Evolutionary conservation across 2,329 filamentous ascomycete species (phyloP).

Genomic region (Allantophomopsis lycopodina): DNA sequence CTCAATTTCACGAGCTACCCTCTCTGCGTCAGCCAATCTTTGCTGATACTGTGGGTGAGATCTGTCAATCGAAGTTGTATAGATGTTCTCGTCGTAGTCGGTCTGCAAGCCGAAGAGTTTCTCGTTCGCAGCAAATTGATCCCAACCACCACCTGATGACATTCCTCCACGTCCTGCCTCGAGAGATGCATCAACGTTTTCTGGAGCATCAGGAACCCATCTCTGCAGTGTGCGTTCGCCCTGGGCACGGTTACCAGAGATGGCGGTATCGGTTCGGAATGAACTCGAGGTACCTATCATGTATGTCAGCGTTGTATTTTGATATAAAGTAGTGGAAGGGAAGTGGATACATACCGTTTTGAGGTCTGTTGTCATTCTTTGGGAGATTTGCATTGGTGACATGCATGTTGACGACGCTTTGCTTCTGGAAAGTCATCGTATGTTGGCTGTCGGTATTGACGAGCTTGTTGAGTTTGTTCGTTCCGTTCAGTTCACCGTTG

Average conservation of each 20-base stretch:
- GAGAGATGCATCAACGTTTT: slow-evolving; percentile 55
- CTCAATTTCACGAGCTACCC: slow-evolving; percentile 83
- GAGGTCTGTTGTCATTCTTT: slow-evolving; percentile 28
- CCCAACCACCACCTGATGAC: slow-evolving; percentile 44
- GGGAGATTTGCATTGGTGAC: slow-evolving; percentile 33
- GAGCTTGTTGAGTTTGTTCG: slow-evolving; percentile 26
- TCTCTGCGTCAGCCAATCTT: slow-evolving; percentile 65
- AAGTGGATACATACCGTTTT: slow-evolving; percentile 37
- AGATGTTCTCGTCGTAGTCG: slow-evolving; percentile 87
- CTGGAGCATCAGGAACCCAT: slow-evolving; percentile 60
- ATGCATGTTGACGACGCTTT: slow-evolving; percentile 41
- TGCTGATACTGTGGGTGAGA: slow-evolving; percentile 71
- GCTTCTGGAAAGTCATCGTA: slow-evolving; percentile 45
- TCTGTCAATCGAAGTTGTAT: slow-evolving; percentile 84
- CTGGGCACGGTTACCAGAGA: slow-evolving; percentile 58
- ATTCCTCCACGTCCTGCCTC: slow-evolving; percentile 28
- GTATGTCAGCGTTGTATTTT: slow-evolving; percentile 7
- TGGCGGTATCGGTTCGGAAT: slow-evolving; percentile 82
- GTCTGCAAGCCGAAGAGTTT: slow-evolving; percentile 75
- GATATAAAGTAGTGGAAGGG: neutral
- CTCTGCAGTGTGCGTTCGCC: slow-evolving; percentile 66
- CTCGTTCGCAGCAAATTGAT: slow-evolving; percentile 89
- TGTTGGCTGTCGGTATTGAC: slow-evolving; percentile 17
- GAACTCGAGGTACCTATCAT: slow-evolving; percentile 26
- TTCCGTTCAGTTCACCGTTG: slow-evolving; percentile 25